Conservation (phyloP, 2,329 filamentous ascomycete genomes). For the Penicillium sp. region DNA sequence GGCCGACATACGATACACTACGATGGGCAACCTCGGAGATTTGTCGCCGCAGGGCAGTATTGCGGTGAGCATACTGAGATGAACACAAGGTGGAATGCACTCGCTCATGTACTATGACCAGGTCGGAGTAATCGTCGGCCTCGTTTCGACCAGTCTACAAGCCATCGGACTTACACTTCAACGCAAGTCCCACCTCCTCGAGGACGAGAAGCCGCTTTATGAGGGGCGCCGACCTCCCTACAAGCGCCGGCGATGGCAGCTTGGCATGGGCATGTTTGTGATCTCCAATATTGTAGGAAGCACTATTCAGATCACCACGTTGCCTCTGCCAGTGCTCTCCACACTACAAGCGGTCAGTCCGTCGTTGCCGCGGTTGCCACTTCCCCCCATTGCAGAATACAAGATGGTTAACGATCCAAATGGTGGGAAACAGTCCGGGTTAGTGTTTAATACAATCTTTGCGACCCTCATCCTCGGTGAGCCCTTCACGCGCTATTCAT, state of each 20-base stretch:
- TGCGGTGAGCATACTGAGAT: slow-evolving; percentile 58
- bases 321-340: slow-evolving; percentile 90
- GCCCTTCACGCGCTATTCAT: slow-evolving; percentile 91
- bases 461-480: slow-evolving; percentile 90
- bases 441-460: slow-evolving; percentile 98
- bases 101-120: slow-evolving; percentile 42
- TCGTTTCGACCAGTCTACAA: slow-evolving; percentile 91
- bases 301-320: slow-evolving; percentile 94
- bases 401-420: slow-evolving; percentile 12
- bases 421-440: slow-evolving; percentile 63
- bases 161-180: slow-evolving; percentile 93
- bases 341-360: slow-evolving; percentile 76
- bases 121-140: slow-evolving; percentile 90
- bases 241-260: slow-evolving; percentile 83
- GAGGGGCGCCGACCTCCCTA: slow-evolving; percentile 83
- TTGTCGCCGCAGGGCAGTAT: slow-evolving; percentile 77
- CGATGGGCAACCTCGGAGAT: slow-evolving; percentile 72
- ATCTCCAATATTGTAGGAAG: slow-evolving; percentile 92
- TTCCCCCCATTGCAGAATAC: neutral
- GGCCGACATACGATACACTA: slow-evolving; percentile 40
- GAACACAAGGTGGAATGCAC: neutral
- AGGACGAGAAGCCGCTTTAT: slow-evolving; percentile 85
- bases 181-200: slow-evolving; percentile 95
- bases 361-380: slow-evolving; percentile 22
- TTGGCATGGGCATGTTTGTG: slow-evolving; percentile 97